Base-by-base conservation (phyloP, 306 rosid genomes). In the Fragaria nilgerrensis region DNA sequence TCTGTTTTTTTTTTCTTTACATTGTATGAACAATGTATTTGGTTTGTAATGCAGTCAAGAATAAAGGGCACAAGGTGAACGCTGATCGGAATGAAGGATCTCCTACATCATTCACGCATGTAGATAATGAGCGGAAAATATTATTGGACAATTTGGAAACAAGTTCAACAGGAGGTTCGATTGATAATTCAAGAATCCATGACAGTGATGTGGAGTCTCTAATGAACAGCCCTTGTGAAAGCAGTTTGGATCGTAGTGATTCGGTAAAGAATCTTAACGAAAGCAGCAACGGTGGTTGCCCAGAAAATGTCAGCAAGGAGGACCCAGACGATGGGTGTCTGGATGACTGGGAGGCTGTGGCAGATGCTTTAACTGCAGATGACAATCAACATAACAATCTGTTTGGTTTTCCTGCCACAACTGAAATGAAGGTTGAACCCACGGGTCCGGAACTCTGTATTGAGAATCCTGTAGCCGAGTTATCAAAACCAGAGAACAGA, bases 301-400 rank as follows among this genome's bases (percentile, higher is more conserved):
- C 79, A 0, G 85, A 56, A 50, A 83, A 72, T 76, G 16, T 61
- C 39, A 87, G 81, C 17, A 88, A 82, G 47, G 88, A 82, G 72
- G 88, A 80, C 59, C 68, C 52, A 5, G 82, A 80, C 62, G 85
- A 87, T 78, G 93, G 87, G 67, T 87, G 88, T 79, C 76, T 89
- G 49, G 91, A 87, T 72, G 87, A 87, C 73, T 89, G 93, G 93
- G 93, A 87, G 78, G 87, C 86, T 25, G 70, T 89, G 27, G 91
- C 93, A 8, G 93, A 89, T 78, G 88, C 93, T 68, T 55, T 87
- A 76, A 74, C 74, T 39, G 82, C 83, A 37, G 61, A 85, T 4
- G 84, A 82, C 15, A 75, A 66, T 55, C 36, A 19, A 27, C 76
- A 25, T 45, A 77, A 75, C 12, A 47, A 56, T 36, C 17, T 73